Base-by-base conservation (phyloP, 495 filamentous ascomycete species). In the Cryomyces antarcticus region DNA sequence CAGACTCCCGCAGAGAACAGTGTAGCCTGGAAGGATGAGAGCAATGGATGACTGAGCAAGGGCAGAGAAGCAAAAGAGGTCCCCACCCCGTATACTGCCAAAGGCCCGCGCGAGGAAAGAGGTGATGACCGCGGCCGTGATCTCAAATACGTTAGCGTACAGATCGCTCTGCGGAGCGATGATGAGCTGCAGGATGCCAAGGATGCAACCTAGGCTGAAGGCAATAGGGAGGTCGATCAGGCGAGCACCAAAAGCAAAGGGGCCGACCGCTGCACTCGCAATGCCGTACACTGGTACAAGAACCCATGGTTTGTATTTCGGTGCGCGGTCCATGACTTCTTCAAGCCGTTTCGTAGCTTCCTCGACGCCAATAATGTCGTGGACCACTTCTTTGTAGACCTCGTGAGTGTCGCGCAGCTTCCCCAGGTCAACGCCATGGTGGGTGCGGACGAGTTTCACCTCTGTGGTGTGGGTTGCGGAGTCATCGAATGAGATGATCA, bases 401-500 rank as follows among this genome's bases (percentile, higher is more conserved):
- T 83, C 71, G 55, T 95, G 86, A 6, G 78, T 74, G 49, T 94
- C 87, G 7, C 80, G 71, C 28, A 96, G 66, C 45, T 78, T 82
- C 6, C 84, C 82, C 7, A 96, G 65, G 58, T 96, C 80, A 37
- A 95, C 71, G 0, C 82, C 86, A 56, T 86, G 81, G 3, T 57
- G 60, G 6, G 72, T 67, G 29, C 81, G 73, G 9, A 96, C 78
- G 37, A 96, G 73, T 57, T 89, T 88, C 41, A 95, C 81, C 57
- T 93, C 88, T 5, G 86, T 85, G 6, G 88, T 94, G 53, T 94
- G 87, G 6, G 84, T 92, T 27, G 76, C 70, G 27, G 71, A 68
- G 60, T 96, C 88, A 52, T 93, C 88, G 53, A 96, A 95, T 4
- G 83, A 85, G 46, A 93, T 78, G 47, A 96, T 82, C 88, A 95